Evolutionary conservation across 768 basidiomycete genomes (phyloP).

Genomic region (Boletellus sp.): DNA sequence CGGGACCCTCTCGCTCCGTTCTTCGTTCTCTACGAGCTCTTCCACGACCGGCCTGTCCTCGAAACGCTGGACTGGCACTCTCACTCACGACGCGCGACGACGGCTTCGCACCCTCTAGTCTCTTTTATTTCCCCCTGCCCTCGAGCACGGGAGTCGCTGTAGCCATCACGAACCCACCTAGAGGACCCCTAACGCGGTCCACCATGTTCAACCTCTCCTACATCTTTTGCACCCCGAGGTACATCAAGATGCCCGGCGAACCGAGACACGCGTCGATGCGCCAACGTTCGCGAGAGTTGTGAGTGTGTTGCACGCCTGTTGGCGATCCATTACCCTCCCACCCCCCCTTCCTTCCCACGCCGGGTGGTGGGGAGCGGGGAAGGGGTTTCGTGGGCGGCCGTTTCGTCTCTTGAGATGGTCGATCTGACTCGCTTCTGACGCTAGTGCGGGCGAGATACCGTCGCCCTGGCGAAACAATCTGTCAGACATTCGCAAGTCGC

Average conservation of each 20-base stretch:
- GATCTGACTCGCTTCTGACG: too few relatives aligned
- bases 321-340: too few relatives aligned
- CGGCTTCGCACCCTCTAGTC: background rate
- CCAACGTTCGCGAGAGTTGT: slow-evolving; percentile 27
- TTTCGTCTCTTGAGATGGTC: too few relatives aligned
- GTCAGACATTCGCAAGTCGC: slow-evolving; percentile 32
- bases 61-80: too few relatives aligned
- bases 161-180: too few relatives aligned
- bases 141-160: too few relatives aligned
- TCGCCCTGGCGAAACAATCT: slow-evolving; percentile 29
- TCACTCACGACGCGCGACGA: background rate
- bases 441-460: slow-evolving; percentile 22
- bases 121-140: too few relatives aligned
- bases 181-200: background rate
- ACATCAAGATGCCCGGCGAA: slow-evolving; percentile 50
- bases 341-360: too few relatives aligned
- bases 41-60: background rate
- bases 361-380: too few relatives aligned
- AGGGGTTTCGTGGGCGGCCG: too few relatives aligned
- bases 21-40: background rate
- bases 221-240: slow-evolving; percentile 50
- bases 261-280: slow-evolving; percentile 18
- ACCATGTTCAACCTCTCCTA: slow-evolving; percentile 46
- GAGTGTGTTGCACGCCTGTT: too few relatives aligned
- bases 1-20: too few relatives aligned